phyloP scores from a whole-genome alignment of 208 protist genomes.

The Crithidia fasciculata region DNA sequence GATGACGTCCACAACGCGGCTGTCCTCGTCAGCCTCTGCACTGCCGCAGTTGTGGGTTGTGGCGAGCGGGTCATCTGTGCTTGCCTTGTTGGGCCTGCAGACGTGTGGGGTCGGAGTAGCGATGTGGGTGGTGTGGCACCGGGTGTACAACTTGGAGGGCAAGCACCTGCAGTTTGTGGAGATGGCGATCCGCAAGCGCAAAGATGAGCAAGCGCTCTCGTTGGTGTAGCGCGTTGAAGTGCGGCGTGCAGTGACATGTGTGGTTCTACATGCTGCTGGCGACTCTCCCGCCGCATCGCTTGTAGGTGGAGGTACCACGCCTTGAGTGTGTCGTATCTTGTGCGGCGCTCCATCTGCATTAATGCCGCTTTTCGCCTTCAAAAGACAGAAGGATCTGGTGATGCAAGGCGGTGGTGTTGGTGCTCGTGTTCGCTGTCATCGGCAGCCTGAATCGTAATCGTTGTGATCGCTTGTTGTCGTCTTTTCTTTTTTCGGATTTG shows the following conservation, averaged over 20 bases:
- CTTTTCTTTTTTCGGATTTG: too few relatives aligned
- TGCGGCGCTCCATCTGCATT: too few relatives aligned
- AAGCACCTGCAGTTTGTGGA: conserved; percentile 75
- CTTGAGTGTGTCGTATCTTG: too few relatives aligned
- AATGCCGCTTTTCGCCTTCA: too few relatives aligned
- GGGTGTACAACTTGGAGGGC: conserved; percentile 70
- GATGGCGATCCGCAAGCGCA: conserved; percentile 59
- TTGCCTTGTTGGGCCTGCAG: conserved; percentile 33
- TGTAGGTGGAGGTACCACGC: too few relatives aligned
- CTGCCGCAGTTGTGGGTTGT: background rate
- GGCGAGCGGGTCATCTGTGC: conserved; percentile 19
- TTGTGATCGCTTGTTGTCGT: too few relatives aligned
- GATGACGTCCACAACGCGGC: background rate
- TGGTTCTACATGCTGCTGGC: background rate
- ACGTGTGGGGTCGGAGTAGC: conserved; percentile 27
- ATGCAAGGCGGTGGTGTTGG: too few relatives aligned
- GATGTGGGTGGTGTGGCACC: conserved; percentile 45
- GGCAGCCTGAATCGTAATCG: too few relatives aligned
- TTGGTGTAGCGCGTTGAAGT: conserved; percentile 9
- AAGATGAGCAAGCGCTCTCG: conserved; percentile 30
- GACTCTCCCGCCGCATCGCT: too few relatives aligned
- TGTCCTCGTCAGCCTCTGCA: background rate
- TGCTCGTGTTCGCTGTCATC: too few relatives aligned
- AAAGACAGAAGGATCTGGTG: too few relatives aligned
- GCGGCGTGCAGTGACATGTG: background rate